Percentiles rank a stretch among this genome's conserved stretches.
These are phyloP conservation scores for Bacidia gigantensis DNA, from an alignment of 495 filamentous ascomycete species.

Conservation along the genomic window DNA sequence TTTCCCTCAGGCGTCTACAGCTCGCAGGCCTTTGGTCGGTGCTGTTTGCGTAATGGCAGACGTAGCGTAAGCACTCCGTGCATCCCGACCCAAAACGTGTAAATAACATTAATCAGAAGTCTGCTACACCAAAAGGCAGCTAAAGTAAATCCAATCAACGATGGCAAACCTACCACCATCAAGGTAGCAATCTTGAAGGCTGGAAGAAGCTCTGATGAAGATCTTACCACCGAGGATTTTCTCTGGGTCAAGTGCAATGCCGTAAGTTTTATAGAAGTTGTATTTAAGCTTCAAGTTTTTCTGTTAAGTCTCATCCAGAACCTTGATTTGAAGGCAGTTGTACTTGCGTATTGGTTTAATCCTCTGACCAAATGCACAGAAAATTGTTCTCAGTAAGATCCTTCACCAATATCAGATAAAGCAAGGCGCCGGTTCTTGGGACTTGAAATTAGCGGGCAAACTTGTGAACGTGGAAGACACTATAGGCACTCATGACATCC, in stretches of 20 bases:
- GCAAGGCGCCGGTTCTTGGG: conserved; percentile 4
- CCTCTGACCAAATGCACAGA: neutral
- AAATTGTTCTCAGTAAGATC: neutral
- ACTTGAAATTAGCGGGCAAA: conserved; percentile 14
- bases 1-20: neutral
- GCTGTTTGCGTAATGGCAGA: neutral
- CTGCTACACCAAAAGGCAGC: neutral
- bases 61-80: neutral
- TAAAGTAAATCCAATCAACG: neutral
- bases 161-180: neutral
- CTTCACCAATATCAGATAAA: neutral
- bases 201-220: neutral
- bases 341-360: neutral
- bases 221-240: neutral
- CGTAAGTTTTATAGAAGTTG: neutral
- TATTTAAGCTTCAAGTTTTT: neutral
- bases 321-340: neutral
- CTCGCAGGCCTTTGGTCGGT: neutral
- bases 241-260: conserved; percentile 2
- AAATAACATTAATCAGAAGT: neutral
- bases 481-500: conserved; percentile 17
- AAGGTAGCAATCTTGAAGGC: conserved; percentile 1
- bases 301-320: neutral
- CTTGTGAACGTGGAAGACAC: conserved; percentile 13
- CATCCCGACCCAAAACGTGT: neutral